These are phyloP conservation scores for Rosa hybrid DNA, from an alignment of 331 rosid species.

Conservation along the genomic window DNA sequence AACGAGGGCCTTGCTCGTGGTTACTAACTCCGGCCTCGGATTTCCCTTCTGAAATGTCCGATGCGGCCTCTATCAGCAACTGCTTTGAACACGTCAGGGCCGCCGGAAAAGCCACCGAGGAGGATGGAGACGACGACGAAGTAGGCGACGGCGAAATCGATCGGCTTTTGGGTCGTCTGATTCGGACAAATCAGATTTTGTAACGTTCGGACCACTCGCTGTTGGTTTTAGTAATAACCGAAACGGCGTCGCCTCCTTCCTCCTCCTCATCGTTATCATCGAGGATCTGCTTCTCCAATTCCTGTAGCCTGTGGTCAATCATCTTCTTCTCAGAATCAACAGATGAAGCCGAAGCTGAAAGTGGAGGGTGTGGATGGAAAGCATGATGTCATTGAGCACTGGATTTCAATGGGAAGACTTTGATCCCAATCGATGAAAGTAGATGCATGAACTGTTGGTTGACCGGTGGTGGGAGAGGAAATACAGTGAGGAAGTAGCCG, in stretches of 20 bases:
- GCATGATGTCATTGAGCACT: too few species aligned
- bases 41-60: conserved; percentile 69
- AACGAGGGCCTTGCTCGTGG: too few species aligned
- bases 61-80: conserved; percentile 59
- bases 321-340: conserved; percentile 53
- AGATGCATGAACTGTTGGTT: too few species aligned
- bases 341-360: neutral
- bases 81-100: conserved; percentile 44
- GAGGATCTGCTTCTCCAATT: conserved; percentile 74
- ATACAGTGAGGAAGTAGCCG: too few species aligned
- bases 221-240: conserved; percentile 52
- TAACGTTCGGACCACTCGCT: conserved; percentile 82
- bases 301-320: conserved; percentile 54
- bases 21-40: conserved; percentile 23
- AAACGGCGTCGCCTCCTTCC: conserved; percentile 46
- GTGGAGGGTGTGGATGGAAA: too few species aligned
- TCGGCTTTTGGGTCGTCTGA: conserved; percentile 39
- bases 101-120: conserved; percentile 59
- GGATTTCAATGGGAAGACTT: too few species aligned
- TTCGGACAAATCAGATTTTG: conserved; percentile 55
- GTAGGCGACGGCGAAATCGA: conserved; percentile 57
- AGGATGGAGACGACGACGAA: conserved; percentile 55
- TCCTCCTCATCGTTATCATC: conserved; percentile 63
- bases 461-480: too few species aligned
- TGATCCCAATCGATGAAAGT: too few species aligned